phyloP scores from a whole-genome alignment of 2,329 filamentous ascomycete species.

The Tolypocladium endophyticum region DNA sequence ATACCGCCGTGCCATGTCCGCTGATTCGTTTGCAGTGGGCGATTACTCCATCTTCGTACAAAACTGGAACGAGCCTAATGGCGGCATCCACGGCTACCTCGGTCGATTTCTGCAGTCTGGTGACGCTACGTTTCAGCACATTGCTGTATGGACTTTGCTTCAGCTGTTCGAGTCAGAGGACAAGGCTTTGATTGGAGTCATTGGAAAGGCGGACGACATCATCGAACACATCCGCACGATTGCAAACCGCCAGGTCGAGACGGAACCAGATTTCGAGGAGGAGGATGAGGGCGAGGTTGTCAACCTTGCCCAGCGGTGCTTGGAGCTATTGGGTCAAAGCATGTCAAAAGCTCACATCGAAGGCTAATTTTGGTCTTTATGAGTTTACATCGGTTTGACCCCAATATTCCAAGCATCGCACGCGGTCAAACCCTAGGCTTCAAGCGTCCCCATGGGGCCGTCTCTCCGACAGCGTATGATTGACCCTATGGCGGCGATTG shows the following conservation, averaged over 20 bases:
- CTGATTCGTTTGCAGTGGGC: constrained; percentile 50
- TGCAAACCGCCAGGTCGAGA: constrained; percentile 78
- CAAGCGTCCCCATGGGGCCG: neutral
- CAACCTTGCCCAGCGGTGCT: constrained; percentile 76
- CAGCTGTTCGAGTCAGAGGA: constrained; percentile 95
- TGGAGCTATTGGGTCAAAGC: constrained; percentile 72
- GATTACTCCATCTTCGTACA: constrained; percentile 95
- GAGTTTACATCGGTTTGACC: neutral
- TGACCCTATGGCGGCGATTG: neutral
- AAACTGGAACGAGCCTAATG: constrained; percentile 86
- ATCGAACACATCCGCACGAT: constrained; percentile 88
- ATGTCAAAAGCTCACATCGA: constrained; percentile 74
- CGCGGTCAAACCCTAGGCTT: neutral
- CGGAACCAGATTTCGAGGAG: constrained; percentile 76
- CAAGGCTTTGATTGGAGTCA: constrained; percentile 74
- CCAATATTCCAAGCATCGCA: neutral
- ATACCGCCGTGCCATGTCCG: neutral
- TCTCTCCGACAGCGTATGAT: neutral
- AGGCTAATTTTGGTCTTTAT: constrained; percentile 38
- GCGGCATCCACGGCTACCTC: constrained; percentile 91
- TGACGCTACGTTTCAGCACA: constrained; percentile 96
- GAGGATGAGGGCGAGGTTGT: constrained; percentile 92
- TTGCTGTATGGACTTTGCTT: constrained; percentile 94
- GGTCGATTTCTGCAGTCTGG: constrained; percentile 87
- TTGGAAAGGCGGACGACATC: constrained; percentile 82